Evolutionary conservation across 306 rosid species (phyloP).

Genomic region (Begonia fuchsioides): DNA sequence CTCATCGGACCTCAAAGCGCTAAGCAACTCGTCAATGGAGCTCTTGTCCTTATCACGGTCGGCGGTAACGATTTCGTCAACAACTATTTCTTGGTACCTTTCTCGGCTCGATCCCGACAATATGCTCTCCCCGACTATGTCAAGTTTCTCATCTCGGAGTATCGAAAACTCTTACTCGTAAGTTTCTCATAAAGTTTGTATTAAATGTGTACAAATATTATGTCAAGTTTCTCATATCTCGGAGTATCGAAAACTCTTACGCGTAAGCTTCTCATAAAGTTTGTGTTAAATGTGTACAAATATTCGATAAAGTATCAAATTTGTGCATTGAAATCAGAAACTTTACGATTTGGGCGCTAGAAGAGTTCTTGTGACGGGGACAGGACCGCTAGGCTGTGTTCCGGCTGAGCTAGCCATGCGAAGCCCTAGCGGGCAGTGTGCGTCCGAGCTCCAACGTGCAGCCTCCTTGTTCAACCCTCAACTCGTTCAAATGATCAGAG

Average conservation of each 20-base stretch:
- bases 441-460: slow-evolving; percentile 24
- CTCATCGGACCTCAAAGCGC: neutral
- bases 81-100: neutral
- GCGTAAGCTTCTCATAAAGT: no score
- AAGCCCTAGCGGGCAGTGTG: slow-evolving; percentile 34
- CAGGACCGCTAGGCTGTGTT: slow-evolving; percentile 40
- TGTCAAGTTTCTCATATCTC: no score
- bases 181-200: no score
- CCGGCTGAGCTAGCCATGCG: slow-evolving; percentile 31
- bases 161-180: neutral
- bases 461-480: slow-evolving; percentile 20
- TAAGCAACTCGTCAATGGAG: neutral
- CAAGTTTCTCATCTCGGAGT: no score
- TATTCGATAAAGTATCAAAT: no score
- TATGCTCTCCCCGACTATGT: neutral
- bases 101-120: neutral
- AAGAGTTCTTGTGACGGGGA: slow-evolving; percentile 40
- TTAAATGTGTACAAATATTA: no score
- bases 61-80: slow-evolving; percentile 1
- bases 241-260: no score
- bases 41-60: no score
- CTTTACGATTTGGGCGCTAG: slow-evolving; percentile 31
- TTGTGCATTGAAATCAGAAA: slow-evolving; percentile 8
- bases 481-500: slow-evolving; percentile 14
- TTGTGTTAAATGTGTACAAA: no score